phyloP scores from a whole-genome alignment of 352 stramenopile species.

The Plasmopara muralis region DNA sequence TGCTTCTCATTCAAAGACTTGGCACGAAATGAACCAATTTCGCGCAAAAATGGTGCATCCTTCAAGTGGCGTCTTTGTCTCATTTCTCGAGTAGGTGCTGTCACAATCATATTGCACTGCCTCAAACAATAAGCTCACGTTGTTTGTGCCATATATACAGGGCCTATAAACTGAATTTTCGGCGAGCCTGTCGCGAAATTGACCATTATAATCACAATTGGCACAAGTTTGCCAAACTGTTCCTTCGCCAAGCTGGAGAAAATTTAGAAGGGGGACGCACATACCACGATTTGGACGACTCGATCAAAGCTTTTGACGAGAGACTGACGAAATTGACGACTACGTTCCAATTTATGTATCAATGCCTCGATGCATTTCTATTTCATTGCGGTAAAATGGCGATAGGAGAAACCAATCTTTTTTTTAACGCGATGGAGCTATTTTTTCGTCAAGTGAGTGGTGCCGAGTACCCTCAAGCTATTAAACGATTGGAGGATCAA shows the following conservation, averaged over 20 bases:
- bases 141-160: conserved; percentile 19
- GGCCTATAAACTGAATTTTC: conserved; percentile 68
- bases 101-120: too few species aligned
- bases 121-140: too few species aligned
- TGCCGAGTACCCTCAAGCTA: conserved; percentile 55
- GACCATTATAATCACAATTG: conserved; percentile 45
- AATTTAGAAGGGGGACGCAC: conserved; percentile 12
- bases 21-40: conserved; percentile 26
- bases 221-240: conserved; percentile 45
- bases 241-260: conserved; percentile 34
- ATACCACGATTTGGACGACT: conserved; percentile 44
- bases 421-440: conserved; percentile 60
- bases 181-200: conserved; percentile 40
- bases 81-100: conserved; percentile 55
- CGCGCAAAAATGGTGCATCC: conserved; percentile 55
- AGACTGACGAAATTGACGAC: conserved; percentile 29
- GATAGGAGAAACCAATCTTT: conserved; percentile 68
- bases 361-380: conserved; percentile 68
- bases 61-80: conserved; percentile 51
- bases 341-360: conserved; percentile 80
- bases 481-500: conserved; percentile 24
- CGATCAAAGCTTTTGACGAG: conserved; percentile 28
- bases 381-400: conserved; percentile 74
- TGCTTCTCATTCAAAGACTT: conserved; percentile 10
- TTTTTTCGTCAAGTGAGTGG: conserved; percentile 68